Evolutionary conservation across 2,329 filamentous ascomycete genomes (phyloP), one percentile per base, ranked within the genome.

Genomic region (Capronia americana): DNA sequence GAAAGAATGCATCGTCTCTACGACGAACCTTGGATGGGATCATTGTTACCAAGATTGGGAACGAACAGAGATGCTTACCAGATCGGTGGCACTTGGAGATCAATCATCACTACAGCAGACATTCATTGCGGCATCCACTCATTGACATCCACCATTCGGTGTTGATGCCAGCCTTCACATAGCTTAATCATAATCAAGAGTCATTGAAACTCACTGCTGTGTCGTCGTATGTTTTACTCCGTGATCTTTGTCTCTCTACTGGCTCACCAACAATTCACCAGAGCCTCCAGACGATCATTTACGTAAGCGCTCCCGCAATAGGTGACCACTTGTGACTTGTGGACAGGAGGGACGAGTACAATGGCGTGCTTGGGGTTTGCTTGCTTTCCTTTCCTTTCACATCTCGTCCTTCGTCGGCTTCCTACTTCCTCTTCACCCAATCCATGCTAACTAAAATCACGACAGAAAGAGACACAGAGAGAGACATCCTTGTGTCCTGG

Each of bases 121-220:
- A 7, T 51, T 51, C 48, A 51, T 51, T 51, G 26, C 24, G 48
- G 23, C 48, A 26, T 26, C 48, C 48, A 51, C 24, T 51, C n/a
- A 51, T 51, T 44, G 48, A 28, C 24, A 28, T 26, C 4, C 8
- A 23, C 24, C 24, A 6, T 14, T 17, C 14, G 24, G 48, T 14
- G 48, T 24, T 4, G 23, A 28, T 28, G 48, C 26, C 48, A 26
- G 48, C 48, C 5, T 51, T 23, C 23, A 51, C 48, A 51, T 26
- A 51, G 48, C 48, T 44, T 44, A n/a, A 17, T 8, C 38, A 44
- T n/a, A 44, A 44, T 44, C 17, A 44, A 44, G 14, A 44, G 38
- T 44, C 38, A 44, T 44, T 44, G 38, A 44, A 44, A 6, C 38
- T n/a, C 38, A n/a, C 17, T 7, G 7, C 38, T n/a, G 38, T n/a